phyloP scores from a whole-genome alignment of 345 rosid genomes.

The Heritiera fomes region DNA sequence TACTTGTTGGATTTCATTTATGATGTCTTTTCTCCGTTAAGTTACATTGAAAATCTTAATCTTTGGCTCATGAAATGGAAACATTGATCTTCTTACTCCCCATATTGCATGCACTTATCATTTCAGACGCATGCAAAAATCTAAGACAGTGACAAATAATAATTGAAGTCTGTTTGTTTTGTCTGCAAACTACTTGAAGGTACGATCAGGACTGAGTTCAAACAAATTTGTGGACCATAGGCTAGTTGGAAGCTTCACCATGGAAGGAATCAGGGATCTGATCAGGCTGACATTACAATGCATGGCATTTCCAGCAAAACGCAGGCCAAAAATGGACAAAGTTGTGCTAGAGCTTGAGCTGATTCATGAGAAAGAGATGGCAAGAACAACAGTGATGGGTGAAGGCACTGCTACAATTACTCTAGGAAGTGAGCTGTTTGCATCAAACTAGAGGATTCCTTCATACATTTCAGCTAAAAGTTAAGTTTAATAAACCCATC shows the following conservation, averaged over 20 bases:
- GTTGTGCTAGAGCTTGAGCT: slow-evolving; percentile 49
- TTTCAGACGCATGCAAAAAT: neutral
- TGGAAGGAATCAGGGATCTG: slow-evolving; percentile 45
- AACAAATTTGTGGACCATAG: slow-evolving; percentile 51
- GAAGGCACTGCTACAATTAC: slow-evolving; percentile 47
- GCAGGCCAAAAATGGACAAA: slow-evolving; percentile 49
- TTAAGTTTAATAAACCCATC: neutral
- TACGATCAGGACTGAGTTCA: slow-evolving; percentile 33
- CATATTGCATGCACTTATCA: too few species aligned
- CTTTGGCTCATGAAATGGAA: too few species aligned
- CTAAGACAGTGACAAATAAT: neutral
- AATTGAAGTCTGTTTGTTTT: slow-evolving; percentile 36
- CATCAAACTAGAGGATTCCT: slow-evolving; percentile 17
- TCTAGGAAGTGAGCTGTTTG: slow-evolving; percentile 63
- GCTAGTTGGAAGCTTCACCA: slow-evolving; percentile 48
- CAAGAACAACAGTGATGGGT: slow-evolving; percentile 59
- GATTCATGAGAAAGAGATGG: slow-evolving; percentile 50
- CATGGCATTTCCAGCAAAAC: slow-evolving; percentile 38
- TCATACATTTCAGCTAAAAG: neutral
- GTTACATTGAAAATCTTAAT: too few species aligned
- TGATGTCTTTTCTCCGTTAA: too few species aligned
- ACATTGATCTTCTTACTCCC: neutral
- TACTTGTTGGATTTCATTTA: too few species aligned
- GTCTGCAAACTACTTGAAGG: slow-evolving; percentile 32
- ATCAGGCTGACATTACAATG: slow-evolving; percentile 46